Evolutionary conservation across 2,329 filamentous ascomycete species (phyloP), one percentile per base, ranked within the genome.

Genomic region (Microdochium nivale): DNA sequence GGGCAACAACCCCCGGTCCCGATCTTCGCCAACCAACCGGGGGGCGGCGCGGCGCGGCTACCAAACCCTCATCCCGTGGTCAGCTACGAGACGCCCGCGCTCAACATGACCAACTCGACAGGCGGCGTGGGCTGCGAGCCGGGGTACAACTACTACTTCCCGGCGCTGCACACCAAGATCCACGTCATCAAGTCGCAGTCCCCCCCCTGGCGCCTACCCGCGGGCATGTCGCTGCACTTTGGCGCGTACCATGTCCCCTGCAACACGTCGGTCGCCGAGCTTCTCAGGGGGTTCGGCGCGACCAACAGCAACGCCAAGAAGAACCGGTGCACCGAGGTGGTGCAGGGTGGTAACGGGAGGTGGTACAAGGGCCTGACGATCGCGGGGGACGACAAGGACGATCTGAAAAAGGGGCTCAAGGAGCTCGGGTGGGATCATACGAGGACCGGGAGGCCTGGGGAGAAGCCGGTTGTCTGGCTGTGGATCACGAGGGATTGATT

Each of bases 91-190:
- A 73, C 78, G 54, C 77, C 79, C 0, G 77, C 78, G 0, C 70
- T 75, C 25, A 76, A 80, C 55, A 68, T 84, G 66, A 72, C 71
- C 47, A 82, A 84, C 65, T 72, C 75, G 0, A 78, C 77, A 0
- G 78, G 81, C 46, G 79, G 79, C 23, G 70, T 76, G 1, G 79
- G 80, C 40, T 77, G 77, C 54, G 81, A 84, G 58, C 79, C 78
- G 0, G 82, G 80, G 2, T 85, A 83, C 68, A 80, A 81, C 66
- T 81, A 83, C 65, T 76, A 83, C 60, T 84, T 83, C 65, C 74
- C 79, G 0, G 59, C 67, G 0, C 71, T 78, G 55, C 78, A 84
- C 62, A 80, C 78, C 27, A 83, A 80, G 56, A 68, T 84, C 7
- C 79, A 84, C 57, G 70, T 85, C 2, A 73, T 86, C 63, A 75